Conservation (phyloP, 2,329 filamentous ascomycete genomes). For the Pyrenophora graminea region DNA sequence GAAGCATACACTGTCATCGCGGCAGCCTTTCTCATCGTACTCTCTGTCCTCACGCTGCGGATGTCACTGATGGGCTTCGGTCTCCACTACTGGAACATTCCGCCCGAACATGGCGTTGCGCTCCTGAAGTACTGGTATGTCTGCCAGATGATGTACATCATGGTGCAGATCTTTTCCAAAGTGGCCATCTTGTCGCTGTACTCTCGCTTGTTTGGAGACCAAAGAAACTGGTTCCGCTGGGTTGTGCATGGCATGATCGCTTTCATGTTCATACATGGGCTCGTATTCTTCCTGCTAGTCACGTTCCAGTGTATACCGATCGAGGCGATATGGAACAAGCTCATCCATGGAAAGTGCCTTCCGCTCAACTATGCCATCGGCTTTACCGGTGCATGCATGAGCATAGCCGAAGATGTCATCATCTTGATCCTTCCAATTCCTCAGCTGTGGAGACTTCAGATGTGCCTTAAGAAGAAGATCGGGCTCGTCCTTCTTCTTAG, state of each 20-base stretch:
- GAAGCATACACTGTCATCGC: slow-evolving; percentile 21
- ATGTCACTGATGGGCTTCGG: slow-evolving; percentile 23
- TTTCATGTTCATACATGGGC: slow-evolving; percentile 21
- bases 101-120: slow-evolving; percentile 5
- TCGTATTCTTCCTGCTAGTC: slow-evolving; percentile 18
- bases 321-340: slow-evolving; percentile 21
- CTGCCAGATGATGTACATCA: slow-evolving; percentile 21
- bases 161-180: slow-evolving; percentile 20
- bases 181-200: slow-evolving; percentile 20
- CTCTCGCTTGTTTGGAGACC: slow-evolving; percentile 13
- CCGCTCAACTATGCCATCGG: slow-evolving; percentile 15
- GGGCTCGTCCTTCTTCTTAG: slow-evolving; percentile 18
- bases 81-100: slow-evolving; percentile 21
- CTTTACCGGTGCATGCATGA: slow-evolving; percentile 16
- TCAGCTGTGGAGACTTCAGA: slow-evolving; percentile 20
- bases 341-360: slow-evolving; percentile 16
- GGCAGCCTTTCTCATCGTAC: slow-evolving; percentile 14
- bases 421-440: slow-evolving; percentile 22
- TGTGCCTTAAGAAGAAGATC: slow-evolving; percentile 18
- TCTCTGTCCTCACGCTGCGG: slow-evolving; percentile 17
- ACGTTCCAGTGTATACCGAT: slow-evolving; percentile 21
- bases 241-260: slow-evolving; percentile 16
- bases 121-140: slow-evolving; percentile 22
- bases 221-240: slow-evolving; percentile 19
- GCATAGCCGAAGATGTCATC: slow-evolving; percentile 20